phyloP scores from a whole-genome alignment of 495 filamentous ascomycete species.

The Lasiosphaeris hirsuta region DNA sequence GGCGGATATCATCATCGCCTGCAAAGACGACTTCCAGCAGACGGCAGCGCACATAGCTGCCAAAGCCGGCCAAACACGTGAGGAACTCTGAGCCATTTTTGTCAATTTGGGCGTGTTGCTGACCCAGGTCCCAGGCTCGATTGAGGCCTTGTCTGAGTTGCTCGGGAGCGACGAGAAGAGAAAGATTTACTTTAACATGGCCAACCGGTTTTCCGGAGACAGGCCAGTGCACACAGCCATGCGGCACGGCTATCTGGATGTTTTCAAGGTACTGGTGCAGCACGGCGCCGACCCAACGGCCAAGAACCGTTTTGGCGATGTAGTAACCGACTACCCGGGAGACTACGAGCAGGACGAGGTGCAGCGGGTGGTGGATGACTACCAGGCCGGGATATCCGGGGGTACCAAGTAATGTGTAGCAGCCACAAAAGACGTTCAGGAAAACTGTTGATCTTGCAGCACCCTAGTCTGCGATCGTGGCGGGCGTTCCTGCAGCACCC shows the following conservation, averaged over 20 bases:
- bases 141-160: slow-evolving; percentile 23
- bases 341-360: slow-evolving; percentile 28
- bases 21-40: slow-evolving; percentile 31
- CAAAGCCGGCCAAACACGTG: slow-evolving; percentile 24
- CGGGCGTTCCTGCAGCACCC: too few relatives aligned
- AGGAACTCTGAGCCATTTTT: background rate
- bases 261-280: slow-evolving; percentile 18
- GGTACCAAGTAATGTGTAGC: too few relatives aligned
- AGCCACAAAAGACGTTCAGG: too few relatives aligned
- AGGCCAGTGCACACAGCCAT: slow-evolving; percentile 30
- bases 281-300: slow-evolving; percentile 29
- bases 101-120: background rate
- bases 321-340: slow-evolving; percentile 23
- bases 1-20: slow-evolving; percentile 10
- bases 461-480: too few relatives aligned
- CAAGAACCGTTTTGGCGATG: slow-evolving; percentile 32
- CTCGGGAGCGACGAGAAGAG: slow-evolving; percentile 17
- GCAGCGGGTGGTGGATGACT: slow-evolving; percentile 21
- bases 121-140: slow-evolving; percentile 17
- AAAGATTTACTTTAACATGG: slow-evolving; percentile 27
- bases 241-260: slow-evolving; percentile 26
- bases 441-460: too few relatives aligned
- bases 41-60: slow-evolving; percentile 32
- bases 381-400: too few relatives aligned
- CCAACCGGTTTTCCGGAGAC: slow-evolving; percentile 29